A percentile compares a stretch with the other conserved stretches of the same genome.
These are phyloP conservation scores for Escovopsis sp. DNA, from an alignment of 2,329 filamentous ascomycete genomes.

Conservation along the genomic window DNA sequence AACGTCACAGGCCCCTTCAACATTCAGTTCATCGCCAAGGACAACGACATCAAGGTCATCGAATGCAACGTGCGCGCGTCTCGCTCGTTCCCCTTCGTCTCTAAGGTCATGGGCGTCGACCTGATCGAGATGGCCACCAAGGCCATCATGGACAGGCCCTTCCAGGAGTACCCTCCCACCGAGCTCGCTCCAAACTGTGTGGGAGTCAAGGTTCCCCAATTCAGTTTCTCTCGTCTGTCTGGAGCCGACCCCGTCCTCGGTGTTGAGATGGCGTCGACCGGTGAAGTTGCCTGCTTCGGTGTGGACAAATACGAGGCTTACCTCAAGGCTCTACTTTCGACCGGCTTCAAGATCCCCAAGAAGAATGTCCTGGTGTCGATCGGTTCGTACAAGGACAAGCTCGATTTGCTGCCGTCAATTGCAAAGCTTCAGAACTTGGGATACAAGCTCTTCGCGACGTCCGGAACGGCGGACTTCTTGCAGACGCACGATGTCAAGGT, in stretches of 20 bases:
- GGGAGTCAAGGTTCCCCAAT: constrained; percentile 95
- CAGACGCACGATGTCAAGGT: constrained; percentile 84
- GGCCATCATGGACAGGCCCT: constrained; percentile 76
- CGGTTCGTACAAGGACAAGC: constrained; percentile 94
- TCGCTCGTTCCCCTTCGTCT: constrained; percentile 93
- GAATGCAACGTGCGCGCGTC: constrained; percentile 97
- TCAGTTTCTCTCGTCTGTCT: constrained; percentile 94
- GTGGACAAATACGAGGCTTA: constrained; percentile 95
- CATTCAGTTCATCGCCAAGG: constrained; percentile 98
- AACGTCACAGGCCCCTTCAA: constrained; percentile 97
- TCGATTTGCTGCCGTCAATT: constrained; percentile 89
- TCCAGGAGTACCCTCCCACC: constrained; percentile 66
- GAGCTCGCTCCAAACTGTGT: constrained; percentile 69
- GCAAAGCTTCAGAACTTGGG: constrained; percentile 79
- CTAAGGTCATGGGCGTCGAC: constrained; percentile 95
- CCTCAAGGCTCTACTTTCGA: constrained; percentile 87
- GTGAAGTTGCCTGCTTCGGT: constrained; percentile 94
- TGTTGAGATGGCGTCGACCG: constrained; percentile 98
- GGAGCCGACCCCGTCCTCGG: constrained; percentile 92
- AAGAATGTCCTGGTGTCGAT: constrained; percentile 92
- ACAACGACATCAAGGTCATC: constrained; percentile 99
- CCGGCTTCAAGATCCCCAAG: constrained; percentile 90
- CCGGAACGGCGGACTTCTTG: constrained; percentile 91
- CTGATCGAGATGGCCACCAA: constrained; percentile 98
- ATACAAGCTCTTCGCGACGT: constrained; percentile 90